Base-by-base conservation (phyloP, 2,329 filamentous ascomycete species). In the Fusarium sarcochroum region DNA sequence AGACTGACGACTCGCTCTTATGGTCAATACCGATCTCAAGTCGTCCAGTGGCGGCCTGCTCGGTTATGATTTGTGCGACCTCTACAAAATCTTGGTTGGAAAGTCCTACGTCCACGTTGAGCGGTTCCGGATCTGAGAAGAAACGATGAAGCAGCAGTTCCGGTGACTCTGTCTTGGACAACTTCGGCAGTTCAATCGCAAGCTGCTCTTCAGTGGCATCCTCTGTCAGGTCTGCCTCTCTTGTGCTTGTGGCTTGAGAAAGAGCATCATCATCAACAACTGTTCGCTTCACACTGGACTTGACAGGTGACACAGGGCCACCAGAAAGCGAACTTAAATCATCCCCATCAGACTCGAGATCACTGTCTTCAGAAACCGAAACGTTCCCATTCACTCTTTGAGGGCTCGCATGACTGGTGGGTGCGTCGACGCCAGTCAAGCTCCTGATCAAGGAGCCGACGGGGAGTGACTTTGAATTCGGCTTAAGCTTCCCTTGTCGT, bases 51-150 rank as follows among this genome's bases (percentile, higher is more conserved):
- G 87, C 84, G 21, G 90, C 86, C 74, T 93, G 91, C 62, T 92
- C 90, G 3, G 89, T 90, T n/a, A 93, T 79, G 37, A 93, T 86
- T 71, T 93, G 91, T 0, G 90, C 90, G 25, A 91, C 84, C 51
- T 88, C 87, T 34, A 93, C 87, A 60, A 87, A 83, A 40, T 91
- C 89, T 4, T 88, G 85, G 55, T 90, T 88, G 2, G 82, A 78
- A 17, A 85, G 76, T 11, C 81, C 78, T 23, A 84, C 73, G 23
- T 85, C 82, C 11, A 84, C 70, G 32, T 78, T 76, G 2, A 84
- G 76, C 11, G 87, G 87, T 69, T 90, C 86, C 7, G 87, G 85
- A 23, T 89, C 87, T 3, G 85, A 83, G 70, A 90, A 89, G 69
- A 88, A 87, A 46, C 81, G 84, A 5, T 83, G 77, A 17, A 90